A percentile compares a stretch with the other conserved stretches of the same genome.
These are phyloP conservation scores for Lagenidium sp. DNA, from an alignment of 352 stramenopile species.

Conservation along the genomic window DNA sequence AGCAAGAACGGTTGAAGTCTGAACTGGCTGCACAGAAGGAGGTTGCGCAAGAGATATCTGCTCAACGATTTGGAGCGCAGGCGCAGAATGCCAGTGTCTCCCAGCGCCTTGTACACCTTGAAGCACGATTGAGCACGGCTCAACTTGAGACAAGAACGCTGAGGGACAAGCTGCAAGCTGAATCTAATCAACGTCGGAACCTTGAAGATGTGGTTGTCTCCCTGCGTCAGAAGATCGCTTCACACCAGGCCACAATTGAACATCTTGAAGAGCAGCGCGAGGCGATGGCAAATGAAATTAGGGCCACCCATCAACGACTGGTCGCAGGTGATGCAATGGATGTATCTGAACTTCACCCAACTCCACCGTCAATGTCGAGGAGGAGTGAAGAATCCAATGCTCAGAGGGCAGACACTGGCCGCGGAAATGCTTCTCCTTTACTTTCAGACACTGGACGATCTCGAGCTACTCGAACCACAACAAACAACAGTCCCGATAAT, in stretches of 20 bases:
- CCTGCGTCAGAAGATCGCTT: conserved; percentile 55
- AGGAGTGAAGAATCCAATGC: too few species aligned
- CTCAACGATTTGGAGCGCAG: conserved; percentile 63
- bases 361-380: conserved; percentile 15
- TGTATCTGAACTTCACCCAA: conserved; percentile 47
- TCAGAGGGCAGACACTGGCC: too few species aligned
- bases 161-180: conserved; percentile 42
- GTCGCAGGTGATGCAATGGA: conserved; percentile 41
- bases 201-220: conserved; percentile 57
- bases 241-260: conserved; percentile 44
- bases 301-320: conserved; percentile 42
- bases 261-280: conserved; percentile 69
- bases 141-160: conserved; percentile 59
- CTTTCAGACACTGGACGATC: too few species aligned
- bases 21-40: conserved; percentile 60
- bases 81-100: conserved; percentile 64
- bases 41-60: conserved; percentile 69
- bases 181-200: conserved; percentile 41
- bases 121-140: conserved; percentile 63
- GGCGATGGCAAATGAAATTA: conserved; percentile 67
- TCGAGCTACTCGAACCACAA: not conserved
- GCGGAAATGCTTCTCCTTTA: too few species aligned
- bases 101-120: conserved; percentile 68
- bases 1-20: conserved; percentile 12
- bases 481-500: not conserved